phyloP scores from a whole-genome alignment of 2,329 filamentous ascomycete species.

The Talaromyces sp. region DNA sequence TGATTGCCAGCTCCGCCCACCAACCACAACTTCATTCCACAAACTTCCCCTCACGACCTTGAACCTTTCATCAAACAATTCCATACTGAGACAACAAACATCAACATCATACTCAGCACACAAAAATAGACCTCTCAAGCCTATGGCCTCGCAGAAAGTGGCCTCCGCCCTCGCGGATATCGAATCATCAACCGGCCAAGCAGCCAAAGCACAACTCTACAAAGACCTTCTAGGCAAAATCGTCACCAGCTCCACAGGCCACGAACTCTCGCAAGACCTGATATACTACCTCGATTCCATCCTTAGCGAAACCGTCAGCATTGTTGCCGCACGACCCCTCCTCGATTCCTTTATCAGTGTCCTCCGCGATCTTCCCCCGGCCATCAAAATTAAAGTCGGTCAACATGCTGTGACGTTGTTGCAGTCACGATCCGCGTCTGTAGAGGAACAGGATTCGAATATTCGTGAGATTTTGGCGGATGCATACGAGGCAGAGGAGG shows the following conservation, averaged over 20 bases:
- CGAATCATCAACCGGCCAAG: slow-evolving; percentile 48
- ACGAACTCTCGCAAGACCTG: slow-evolving; percentile 60
- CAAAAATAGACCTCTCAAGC: neutral
- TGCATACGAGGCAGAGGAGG: slow-evolving; percentile 78
- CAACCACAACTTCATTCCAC: neutral
- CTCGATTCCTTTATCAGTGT: slow-evolving; percentile 67
- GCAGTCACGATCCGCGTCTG: slow-evolving; percentile 66
- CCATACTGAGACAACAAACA: neutral
- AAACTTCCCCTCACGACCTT: neutral
- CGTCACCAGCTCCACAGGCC: slow-evolving; percentile 45
- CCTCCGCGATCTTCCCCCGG: slow-evolving; percentile 54
- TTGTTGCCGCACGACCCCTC: slow-evolving; percentile 71
- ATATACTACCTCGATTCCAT: slow-evolving; percentile 68
- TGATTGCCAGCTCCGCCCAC: slow-evolving; percentile 1
- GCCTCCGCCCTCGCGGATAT: slow-evolving; percentile 50
- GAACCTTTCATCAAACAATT: neutral
- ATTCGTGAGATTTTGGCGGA: slow-evolving; percentile 79
- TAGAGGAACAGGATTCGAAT: slow-evolving; percentile 78
- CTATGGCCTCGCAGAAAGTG: slow-evolving; percentile 54
- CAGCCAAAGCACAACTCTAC: slow-evolving; percentile 57
- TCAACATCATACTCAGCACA: neutral
- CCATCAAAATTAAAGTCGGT: slow-evolving; percentile 73
- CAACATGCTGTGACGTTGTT: slow-evolving; percentile 69
- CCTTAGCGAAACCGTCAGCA: slow-evolving; percentile 67
- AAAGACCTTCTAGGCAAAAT: slow-evolving; percentile 58